Evolutionary conservation across 257 asterid species (phyloP).

Genomic region (Nicotiana undulata): DNA sequence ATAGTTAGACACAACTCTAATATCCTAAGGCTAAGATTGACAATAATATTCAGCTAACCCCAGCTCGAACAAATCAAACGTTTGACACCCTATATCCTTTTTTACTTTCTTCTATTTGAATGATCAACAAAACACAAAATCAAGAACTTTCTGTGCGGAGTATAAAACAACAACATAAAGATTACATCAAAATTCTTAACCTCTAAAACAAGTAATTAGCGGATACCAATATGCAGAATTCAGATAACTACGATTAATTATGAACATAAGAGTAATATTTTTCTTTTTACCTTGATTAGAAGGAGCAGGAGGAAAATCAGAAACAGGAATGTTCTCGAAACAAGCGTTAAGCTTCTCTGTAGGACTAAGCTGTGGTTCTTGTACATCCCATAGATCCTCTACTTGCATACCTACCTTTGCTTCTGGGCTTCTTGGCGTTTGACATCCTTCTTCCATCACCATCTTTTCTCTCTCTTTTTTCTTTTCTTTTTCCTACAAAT

Average conservation of each 20-base stretch:
- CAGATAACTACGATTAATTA: too few relatives aligned
- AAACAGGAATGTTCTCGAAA: constrained; percentile 91
- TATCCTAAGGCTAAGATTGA: background rate
- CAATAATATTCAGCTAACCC: background rate
- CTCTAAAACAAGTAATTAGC: background rate
- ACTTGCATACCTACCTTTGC: constrained; percentile 94
- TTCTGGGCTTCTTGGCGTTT: constrained; percentile 92
- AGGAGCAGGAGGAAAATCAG: constrained; percentile 87
- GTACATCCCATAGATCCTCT: constrained; percentile 89
- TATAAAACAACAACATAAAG: background rate
- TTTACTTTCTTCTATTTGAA: background rate
- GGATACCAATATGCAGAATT: too few relatives aligned
- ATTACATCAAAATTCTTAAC: background rate
- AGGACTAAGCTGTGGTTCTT: constrained; percentile 84
- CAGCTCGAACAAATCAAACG: background rate
- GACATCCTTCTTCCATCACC: constrained; percentile 49
- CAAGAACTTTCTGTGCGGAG: background rate
- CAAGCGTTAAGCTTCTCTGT: constrained; percentile 98
- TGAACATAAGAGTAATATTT: too few relatives aligned
- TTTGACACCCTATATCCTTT: background rate
- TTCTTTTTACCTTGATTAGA: constrained; percentile 66
- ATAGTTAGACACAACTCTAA: background rate
- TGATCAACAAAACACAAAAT: background rate
- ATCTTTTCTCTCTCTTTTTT: background rate
- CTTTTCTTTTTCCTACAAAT: background rate